Conservation (phyloP, 306 rosid genomes). For the Fagus sylvatica region DNA sequence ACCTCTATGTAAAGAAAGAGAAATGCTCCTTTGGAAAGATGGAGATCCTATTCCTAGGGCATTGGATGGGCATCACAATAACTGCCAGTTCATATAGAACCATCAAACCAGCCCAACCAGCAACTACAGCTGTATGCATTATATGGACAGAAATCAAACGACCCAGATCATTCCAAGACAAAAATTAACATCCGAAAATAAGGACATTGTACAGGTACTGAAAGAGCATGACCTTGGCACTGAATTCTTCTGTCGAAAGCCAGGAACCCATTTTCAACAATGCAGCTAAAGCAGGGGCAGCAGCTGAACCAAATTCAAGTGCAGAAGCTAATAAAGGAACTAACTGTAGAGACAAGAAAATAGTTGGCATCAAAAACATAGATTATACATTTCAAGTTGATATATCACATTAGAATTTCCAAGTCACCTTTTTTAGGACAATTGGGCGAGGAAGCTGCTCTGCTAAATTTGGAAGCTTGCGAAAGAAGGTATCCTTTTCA, state of each 20-base stretch:
- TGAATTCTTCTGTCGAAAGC: conserved; percentile 87
- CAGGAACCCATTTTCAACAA: conserved; percentile 95
- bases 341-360: conserved; percentile 65
- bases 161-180: background rate
- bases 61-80: too few relatives aligned
- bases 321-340: conserved; percentile 98
- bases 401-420: conserved; percentile 18
- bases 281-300: conserved; percentile 96
- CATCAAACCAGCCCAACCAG: too few relatives aligned
- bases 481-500: conserved; percentile 97
- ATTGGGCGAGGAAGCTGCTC: conserved; percentile 98
- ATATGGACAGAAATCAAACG: too few relatives aligned
- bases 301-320: conserved; percentile 99
- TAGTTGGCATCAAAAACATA: conserved; percentile 20
- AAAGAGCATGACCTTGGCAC: conserved; percentile 61
- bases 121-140: too few relatives aligned
- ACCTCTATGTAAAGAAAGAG: too few relatives aligned
- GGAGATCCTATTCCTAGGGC: too few relatives aligned
- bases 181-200: background rate
- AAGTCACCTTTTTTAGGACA: conserved; percentile 80
- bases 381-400: conserved; percentile 2
- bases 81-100: too few relatives aligned
- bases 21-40: too few relatives aligned
- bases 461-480: conserved; percentile 95
- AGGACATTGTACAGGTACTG: conserved; percentile 1